phyloP scores from a whole-genome alignment of 305 asterid genomes.

The Withania somnifera region DNA sequence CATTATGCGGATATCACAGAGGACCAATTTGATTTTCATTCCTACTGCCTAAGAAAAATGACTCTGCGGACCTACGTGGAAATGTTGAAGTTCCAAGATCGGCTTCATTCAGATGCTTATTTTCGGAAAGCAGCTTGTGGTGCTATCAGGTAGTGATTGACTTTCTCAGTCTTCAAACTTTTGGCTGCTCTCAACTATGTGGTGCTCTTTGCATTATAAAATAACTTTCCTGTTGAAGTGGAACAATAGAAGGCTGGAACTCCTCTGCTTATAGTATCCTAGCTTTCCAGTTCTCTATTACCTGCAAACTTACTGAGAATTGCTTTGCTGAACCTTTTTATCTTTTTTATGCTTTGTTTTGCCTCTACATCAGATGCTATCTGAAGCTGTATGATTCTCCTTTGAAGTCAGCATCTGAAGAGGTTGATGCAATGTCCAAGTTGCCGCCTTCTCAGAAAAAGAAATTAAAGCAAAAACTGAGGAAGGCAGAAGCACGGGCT shows the following conservation, averaged over 20 bases:
- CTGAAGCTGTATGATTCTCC: conserved; percentile 88
- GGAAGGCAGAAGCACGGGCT: conserved; percentile 97
- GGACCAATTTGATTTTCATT: conserved; percentile 97
- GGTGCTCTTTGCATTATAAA: background rate
- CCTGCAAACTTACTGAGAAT: background rate
- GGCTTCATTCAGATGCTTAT: conserved; percentile 84
- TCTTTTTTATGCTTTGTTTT: background rate
- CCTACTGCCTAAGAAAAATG: conserved; percentile 97
- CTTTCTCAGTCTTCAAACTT: background rate
- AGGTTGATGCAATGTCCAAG: conserved; percentile 79
- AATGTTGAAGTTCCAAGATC: conserved; percentile 92
- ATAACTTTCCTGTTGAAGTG: background rate
- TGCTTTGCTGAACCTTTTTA: background rate
- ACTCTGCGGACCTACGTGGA: conserved; percentile 84
- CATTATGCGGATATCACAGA: conserved; percentile 95
- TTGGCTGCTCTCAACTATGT: background rate
- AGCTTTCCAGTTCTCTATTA: background rate
- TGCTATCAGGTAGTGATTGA: conserved; percentile 45
- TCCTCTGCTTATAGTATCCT: background rate
- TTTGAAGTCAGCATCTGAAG: conserved; percentile 72
- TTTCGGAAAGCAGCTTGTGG: conserved; percentile 94
- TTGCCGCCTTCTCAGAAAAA: conserved; percentile 87
- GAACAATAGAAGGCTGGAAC: background rate
- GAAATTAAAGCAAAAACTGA: conserved; percentile 89
- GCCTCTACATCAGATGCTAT: conserved; percentile 61